phyloP scores from a whole-genome alignment of 331 rosid genomes.

The Saraca asoca region DNA sequence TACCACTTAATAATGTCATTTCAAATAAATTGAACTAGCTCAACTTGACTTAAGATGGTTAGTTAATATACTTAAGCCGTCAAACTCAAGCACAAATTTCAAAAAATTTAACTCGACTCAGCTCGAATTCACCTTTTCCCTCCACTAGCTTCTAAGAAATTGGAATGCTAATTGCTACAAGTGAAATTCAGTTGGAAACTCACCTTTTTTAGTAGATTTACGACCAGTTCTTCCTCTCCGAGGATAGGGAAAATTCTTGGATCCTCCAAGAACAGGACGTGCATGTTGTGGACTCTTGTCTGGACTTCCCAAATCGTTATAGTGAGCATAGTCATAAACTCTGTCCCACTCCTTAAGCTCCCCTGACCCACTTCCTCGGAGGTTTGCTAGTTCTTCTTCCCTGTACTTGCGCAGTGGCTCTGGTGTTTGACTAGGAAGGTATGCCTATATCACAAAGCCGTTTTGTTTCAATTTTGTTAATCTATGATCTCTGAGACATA shows the following conservation, averaged over 20 bases:
- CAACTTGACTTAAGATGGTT: too few species aligned
- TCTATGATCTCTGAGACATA: background rate
- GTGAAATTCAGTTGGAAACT: background rate
- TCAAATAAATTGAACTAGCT: too few species aligned
- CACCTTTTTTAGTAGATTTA: slow-evolving; percentile 60
- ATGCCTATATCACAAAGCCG: slow-evolving; percentile 50
- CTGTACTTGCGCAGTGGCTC: slow-evolving; percentile 58
- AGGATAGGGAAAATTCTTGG: slow-evolving; percentile 69
- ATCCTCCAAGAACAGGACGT: slow-evolving; percentile 81
- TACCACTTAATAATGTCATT: too few species aligned
- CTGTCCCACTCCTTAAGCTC: slow-evolving; percentile 95
- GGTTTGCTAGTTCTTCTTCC: slow-evolving; percentile 68
- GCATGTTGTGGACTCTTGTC: slow-evolving; percentile 50
- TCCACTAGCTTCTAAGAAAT: too few species aligned
- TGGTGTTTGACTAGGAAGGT: slow-evolving; percentile 78
- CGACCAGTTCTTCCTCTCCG: slow-evolving; percentile 88
- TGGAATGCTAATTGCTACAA: background rate
- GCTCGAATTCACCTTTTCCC: too few species aligned
- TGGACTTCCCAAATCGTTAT: slow-evolving; percentile 85
- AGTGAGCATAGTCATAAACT: slow-evolving; percentile 87
- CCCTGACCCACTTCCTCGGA: slow-evolving; percentile 66
- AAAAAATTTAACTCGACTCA: too few species aligned
- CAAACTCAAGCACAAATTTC: too few species aligned
- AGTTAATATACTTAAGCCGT: too few species aligned
- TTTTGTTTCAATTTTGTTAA: slow-evolving; percentile 15